phyloP scores from a whole-genome alignment of 2,329 filamentous ascomycete species.

The Falciphora oryzae region DNA sequence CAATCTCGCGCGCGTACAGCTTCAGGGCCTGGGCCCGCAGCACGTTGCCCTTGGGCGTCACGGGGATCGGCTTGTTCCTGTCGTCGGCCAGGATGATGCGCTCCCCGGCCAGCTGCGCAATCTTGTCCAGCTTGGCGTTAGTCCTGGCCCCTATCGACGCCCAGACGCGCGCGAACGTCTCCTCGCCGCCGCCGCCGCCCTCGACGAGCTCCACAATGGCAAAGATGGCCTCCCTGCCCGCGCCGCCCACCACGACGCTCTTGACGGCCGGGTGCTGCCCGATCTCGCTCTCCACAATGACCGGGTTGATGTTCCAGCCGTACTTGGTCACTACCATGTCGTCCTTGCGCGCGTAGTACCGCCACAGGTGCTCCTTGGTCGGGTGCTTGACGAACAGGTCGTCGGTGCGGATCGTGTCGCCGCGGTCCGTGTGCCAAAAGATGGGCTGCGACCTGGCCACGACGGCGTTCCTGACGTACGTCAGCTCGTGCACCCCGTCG shows the following conservation, averaged over 20 bases:
- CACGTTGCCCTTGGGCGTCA: conserved; percentile 8
- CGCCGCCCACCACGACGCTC: conserved; percentile 3
- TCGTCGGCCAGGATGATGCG: conserved; percentile 2
- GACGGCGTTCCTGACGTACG: conserved; percentile 4
- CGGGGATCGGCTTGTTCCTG: conserved; percentile 3
- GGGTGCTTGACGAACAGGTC: conserved; percentile 9
- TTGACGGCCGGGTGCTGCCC: conserved; percentile 5
- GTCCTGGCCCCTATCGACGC: not conserved
- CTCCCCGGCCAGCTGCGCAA: conserved; percentile 5
- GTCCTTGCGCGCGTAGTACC: conserved; percentile 8
- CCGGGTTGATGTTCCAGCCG: conserved; percentile 9
- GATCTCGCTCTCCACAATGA: conserved; percentile 4
- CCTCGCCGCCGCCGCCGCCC: not conserved
- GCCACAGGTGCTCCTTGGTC: conserved; percentile 8
- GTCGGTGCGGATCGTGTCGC: conserved; percentile 6
- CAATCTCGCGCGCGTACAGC: conserved; percentile 2
- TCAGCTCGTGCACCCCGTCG: not conserved
- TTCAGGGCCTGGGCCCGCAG: conserved; percentile 1
- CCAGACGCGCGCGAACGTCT: not conserved
- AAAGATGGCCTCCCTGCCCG: conserved; percentile 6
- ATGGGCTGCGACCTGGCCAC: conserved; percentile 8
- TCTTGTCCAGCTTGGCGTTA: conserved; percentile 9
- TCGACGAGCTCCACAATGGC: conserved; percentile 7
- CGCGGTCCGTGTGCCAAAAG: conserved; percentile 8
- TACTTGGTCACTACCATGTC: conserved; percentile 8